These are phyloP conservation scores for Jaltomata sinuosa DNA, from an alignment of 257 asterid genomes.

Conservation along the genomic window DNA sequence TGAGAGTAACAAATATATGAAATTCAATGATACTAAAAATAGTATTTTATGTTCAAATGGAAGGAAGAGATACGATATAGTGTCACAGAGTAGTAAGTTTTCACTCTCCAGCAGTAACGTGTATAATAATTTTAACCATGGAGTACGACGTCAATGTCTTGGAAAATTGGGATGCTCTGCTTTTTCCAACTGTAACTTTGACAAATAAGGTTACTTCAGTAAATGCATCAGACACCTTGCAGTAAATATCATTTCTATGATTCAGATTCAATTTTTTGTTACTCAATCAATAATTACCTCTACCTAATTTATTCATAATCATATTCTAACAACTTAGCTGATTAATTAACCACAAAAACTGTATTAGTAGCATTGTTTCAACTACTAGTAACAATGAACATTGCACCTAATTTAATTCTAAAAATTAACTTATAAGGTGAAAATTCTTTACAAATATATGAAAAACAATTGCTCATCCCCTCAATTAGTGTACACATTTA, in stretches of 20 bases:
- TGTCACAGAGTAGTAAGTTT: background rate
- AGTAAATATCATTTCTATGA: background rate
- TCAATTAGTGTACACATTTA: background rate
- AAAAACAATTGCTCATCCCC: background rate
- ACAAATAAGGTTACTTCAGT: conserved; percentile 47
- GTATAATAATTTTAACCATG: background rate
- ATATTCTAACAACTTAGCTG: background rate
- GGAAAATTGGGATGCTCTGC: background rate
- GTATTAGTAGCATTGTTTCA: background rate
- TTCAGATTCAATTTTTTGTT: background rate
- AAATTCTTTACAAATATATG: background rate
- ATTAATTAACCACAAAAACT: background rate
- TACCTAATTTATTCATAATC: background rate
- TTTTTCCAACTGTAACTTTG: conserved; percentile 34
- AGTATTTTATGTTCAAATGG: too few species aligned
- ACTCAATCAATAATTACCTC: background rate
- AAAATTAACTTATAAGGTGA: background rate
- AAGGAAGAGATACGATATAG: background rate
- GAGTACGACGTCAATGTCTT: background rate
- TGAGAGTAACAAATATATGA: background rate
- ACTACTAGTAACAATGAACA: too few species aligned
- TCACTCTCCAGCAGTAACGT: background rate
- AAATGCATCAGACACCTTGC: conserved; percentile 33
- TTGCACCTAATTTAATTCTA: background rate
- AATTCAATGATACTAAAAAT: background rate